Evolutionary conservation across 305 asterid genomes (phyloP), one percentile per base, ranked within the genome.

Genomic region (Solanum chacoense): DNA sequence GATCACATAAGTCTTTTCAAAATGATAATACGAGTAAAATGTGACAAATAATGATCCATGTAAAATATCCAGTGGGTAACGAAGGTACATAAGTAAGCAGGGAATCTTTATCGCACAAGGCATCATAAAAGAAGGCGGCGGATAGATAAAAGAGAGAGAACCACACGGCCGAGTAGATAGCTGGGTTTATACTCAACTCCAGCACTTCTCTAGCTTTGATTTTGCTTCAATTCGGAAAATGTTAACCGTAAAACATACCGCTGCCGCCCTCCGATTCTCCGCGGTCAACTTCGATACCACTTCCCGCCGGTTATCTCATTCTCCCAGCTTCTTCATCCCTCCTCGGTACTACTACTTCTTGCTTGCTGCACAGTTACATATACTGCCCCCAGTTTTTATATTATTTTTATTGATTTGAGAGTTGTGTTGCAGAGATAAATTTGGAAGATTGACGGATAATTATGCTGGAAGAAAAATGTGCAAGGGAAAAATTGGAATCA

Each of bases 211-310:
- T 72, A 16, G 8, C 85, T 40, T 40, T 38, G 28, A 10, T 45
- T 81, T 81, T 1, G 3, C 40, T 80, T 38, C 59, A n/a, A 0
- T 22, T 22, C 7, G 2, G 35, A 22, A 86, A 26, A 96, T 95
- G 99, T 91, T 95, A 92, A 88, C 92, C 92, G 55, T 95, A 63
- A 97, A 96, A 45, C 91, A 93, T 36, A 92, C 98, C 90, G 86
- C 92, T 88, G 69, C 71, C 86, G 91, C 94, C 91, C 91, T 92
- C 90, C 91, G 92, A 40, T 91, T 94, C 91, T 88, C 92, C 90
- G 86, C 93, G 89, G 93, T 89, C 4, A 88, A 83, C 87, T 91
- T 95, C 90, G 86, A 81, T 22, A 20, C 72, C 3, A 45, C 38
- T 31, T 88, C 91, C 87, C 92, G 92, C 75, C 91, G 89, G 88